These are phyloP conservation scores for Kandelia obovata DNA, from an alignment of 345 rosid genomes.

Conservation along the genomic window DNA sequence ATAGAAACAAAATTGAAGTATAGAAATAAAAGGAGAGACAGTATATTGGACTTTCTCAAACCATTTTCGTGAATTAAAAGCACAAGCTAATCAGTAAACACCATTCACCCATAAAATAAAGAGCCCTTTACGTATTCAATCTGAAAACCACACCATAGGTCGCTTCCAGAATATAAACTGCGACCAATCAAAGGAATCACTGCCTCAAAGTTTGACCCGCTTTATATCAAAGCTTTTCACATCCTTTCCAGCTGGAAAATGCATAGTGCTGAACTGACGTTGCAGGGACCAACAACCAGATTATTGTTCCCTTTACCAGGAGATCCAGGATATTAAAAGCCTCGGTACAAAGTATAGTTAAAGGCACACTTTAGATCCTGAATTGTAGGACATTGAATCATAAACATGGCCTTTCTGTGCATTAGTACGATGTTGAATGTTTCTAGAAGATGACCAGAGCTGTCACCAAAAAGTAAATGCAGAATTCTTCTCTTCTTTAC, in stretches of 20 bases:
- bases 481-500: background rate
- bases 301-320: background rate
- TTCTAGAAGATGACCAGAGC: background rate
- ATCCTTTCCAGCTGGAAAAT: constrained; percentile 10
- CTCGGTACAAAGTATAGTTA: background rate
- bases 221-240: constrained; percentile 15
- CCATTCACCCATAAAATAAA: background rate
- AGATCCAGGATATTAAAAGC: constrained; percentile 12
- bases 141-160: background rate
- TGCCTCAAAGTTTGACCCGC: constrained; percentile 18
- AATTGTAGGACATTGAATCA: background rate
- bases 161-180: background rate
- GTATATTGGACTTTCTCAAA: too few species aligned
- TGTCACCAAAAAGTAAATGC: background rate
- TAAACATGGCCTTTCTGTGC: background rate
- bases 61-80: too few species aligned
- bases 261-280: constrained; percentile 19
- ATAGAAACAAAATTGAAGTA: background rate
- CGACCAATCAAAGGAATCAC: background rate
- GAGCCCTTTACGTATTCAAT: background rate
- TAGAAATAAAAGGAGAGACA: too few species aligned
- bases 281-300: constrained; percentile 19
- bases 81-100: too few species aligned
- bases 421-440: constrained; percentile 6
- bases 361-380: background rate